Evolutionary conservation across 2,329 filamentous ascomycete genomes (phyloP).

Genomic region (Colletotrichum gloeosporioides): DNA sequence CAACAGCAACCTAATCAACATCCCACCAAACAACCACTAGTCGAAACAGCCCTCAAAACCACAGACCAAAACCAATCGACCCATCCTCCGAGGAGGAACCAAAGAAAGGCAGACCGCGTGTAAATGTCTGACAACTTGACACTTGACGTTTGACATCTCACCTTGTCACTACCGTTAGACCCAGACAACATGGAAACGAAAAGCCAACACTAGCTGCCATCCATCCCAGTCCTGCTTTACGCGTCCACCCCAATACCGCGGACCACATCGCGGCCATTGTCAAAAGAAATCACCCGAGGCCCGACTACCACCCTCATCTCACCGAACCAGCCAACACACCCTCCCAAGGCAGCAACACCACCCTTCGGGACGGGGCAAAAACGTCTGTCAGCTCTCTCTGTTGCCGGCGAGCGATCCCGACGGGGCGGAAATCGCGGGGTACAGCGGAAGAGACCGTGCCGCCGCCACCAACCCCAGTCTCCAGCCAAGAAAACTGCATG

Average conservation of each 20-base stretch:
- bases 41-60: background rate
- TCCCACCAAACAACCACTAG: background rate
- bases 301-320: background rate
- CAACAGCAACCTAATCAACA: background rate
- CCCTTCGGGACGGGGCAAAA: background rate
- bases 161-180: background rate
- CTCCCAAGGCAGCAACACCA: background rate
- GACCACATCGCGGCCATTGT: background rate
- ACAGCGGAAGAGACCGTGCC: background rate
- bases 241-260: background rate
- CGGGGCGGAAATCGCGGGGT: conserved; percentile 13
- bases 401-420: background rate
- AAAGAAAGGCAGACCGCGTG: background rate
- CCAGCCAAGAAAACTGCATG: background rate
- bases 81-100: background rate
- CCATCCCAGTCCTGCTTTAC: background rate
- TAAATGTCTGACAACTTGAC: background rate
- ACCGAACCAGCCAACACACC: background rate
- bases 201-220: background rate
- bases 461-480: background rate
- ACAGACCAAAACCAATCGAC: background rate
- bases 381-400: background rate
- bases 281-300: background rate
- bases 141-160: background rate
- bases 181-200: background rate